These are phyloP conservation scores for Lentinus tigrinus DNA, from an alignment of 768 basidiomycete species.

Conservation along the genomic window DNA sequence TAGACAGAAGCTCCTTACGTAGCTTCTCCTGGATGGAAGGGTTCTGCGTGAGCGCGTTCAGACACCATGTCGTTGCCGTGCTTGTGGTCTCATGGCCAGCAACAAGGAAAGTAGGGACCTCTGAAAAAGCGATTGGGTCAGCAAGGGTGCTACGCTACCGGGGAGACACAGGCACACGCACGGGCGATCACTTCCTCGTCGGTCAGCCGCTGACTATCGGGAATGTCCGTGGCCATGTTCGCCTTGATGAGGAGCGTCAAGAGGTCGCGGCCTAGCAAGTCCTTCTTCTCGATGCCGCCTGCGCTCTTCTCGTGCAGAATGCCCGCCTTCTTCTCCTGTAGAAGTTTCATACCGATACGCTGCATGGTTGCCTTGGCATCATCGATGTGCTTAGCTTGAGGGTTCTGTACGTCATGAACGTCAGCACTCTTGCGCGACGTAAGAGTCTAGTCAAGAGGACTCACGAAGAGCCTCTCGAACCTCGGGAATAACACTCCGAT, in stretches of 20 bases:
- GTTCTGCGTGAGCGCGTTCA: slow-evolving; percentile 39
- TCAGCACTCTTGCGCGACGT: too few species aligned
- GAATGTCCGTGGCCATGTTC: slow-evolving; percentile 59
- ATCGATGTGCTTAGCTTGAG: not conserved
- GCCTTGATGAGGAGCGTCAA: slow-evolving; percentile 58
- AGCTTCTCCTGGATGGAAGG: slow-evolving; percentile 37
- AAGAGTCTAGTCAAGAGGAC: too few species aligned
- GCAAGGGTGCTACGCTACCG: too few species aligned
- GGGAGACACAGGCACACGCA: slow-evolving; percentile 30
- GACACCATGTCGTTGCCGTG: slow-evolving; percentile 33
- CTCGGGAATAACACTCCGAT: slow-evolving; percentile 16
- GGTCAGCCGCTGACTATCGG: slow-evolving; percentile 49
- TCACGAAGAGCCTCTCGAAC: slow-evolving; percentile 22
- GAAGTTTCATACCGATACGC: slow-evolving; percentile 28
- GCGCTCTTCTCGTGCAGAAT: slow-evolving; percentile 10
- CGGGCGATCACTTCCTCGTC: slow-evolving; percentile 62
- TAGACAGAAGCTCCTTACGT: slow-evolving; percentile 38
- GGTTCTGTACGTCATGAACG: not conserved
- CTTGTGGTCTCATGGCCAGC: slow-evolving; percentile 45
- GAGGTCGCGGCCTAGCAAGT: slow-evolving; percentile 47
- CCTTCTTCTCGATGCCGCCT: slow-evolving; percentile 23
- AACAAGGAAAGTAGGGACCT: slow-evolving; percentile 30
- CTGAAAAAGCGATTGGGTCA: slow-evolving; percentile 29
- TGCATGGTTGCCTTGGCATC: slow-evolving; percentile 19
- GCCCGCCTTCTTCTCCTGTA: slow-evolving; percentile 23